Evolutionary conservation across 768 basidiomycete species (phyloP), one percentile per base, ranked within the genome.

Genomic region (Harrya chromipes): DNA sequence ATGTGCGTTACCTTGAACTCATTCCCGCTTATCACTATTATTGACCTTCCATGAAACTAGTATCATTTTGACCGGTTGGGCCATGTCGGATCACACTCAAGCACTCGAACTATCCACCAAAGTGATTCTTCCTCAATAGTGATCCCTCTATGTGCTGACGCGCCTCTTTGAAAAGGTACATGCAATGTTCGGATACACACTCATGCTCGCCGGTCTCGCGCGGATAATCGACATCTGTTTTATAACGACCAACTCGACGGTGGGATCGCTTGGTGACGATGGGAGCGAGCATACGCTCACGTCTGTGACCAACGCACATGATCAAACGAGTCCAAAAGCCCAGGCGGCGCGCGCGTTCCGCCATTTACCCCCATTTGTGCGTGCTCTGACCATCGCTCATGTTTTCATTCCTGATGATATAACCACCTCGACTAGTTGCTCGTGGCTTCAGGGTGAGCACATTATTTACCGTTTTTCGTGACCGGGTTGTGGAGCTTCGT

Each of bases 31-130:
- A 52, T 19, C 27, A 19, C 6, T 46, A 35, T 42, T 17, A 13
- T 21, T 42, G 43, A 20, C 31, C 24, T 29, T 27, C 7, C 5
- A 51, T 13, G 35, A 31, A 16, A 33, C 14, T 51, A 92, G 87
- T 41, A 85, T 94, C 55, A 84, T 92, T 50, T 73, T 97, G 50
- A 97, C 94, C 0, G 94, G 94, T 6, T 95, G 89, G 85, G 93
- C 86, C 0, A 94, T 97, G 89, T 87, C 88, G 0, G 84, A 90
- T 38, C 94, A 97, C 56, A 81, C 81, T 1, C 94, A 97, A 71
- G 83, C 81, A 5, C 74, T 93, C 42, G 85, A 83, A 82, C 73
- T 94, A 34, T 91, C 91, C 1, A 90, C 91, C 1, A 83, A 83
- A 72, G 90, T 90, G 46, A 41, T 58, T 19, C 1, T 36, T 7